A percentile compares a stretch with the other conserved stretches of the same genome.
Conservation (phyloP, 2,329 filamentous ascomycete genomes). For the Fusarium sp. region DNA sequence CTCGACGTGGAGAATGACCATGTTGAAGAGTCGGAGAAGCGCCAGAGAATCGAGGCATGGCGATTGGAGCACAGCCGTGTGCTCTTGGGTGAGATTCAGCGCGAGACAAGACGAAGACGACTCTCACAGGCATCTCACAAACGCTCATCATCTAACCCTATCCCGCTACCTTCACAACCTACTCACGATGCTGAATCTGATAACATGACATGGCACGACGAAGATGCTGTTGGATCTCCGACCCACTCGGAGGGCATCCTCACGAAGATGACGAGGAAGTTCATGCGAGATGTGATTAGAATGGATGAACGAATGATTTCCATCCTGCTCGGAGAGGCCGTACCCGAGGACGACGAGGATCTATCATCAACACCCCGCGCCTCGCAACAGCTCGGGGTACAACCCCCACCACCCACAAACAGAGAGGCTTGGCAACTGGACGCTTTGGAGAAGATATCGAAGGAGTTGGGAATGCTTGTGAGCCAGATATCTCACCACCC, state of each 20-base stretch:
- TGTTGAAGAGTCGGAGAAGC: conserved; percentile 77
- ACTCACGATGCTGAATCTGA: conserved; percentile 51
- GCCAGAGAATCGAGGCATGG: conserved; percentile 90
- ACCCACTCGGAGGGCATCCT: conserved; percentile 77
- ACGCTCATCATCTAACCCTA: conserved; percentile 43
- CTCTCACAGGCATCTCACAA: conserved; percentile 67
- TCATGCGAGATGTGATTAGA: conserved; percentile 90
- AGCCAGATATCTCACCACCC: conserved; percentile 84
- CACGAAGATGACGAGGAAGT: conserved; percentile 83
- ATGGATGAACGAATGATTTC: conserved; percentile 88
- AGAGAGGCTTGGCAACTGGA: conserved; percentile 77
- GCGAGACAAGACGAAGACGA: conserved; percentile 79
- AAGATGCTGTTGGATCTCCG: conserved; percentile 58
- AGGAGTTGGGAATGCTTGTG: conserved; percentile 86
- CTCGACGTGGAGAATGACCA: conserved; percentile 65
- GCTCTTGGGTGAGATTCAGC: conserved; percentile 88
- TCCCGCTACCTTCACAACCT: conserved; percentile 43
- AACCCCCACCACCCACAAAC: conserved; percentile 46
- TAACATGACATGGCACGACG: conserved; percentile 65
- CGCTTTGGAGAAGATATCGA: conserved; percentile 85
- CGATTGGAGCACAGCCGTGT: conserved; percentile 89
- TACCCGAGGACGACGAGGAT: conserved; percentile 67
- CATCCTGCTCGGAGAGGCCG: conserved; percentile 85
- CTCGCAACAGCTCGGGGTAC: conserved; percentile 49
- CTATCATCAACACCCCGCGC: conserved; percentile 62